These are phyloP conservation scores for Aureoboletus auriporus DNA, from an alignment of 768 basidiomycete species.

Conservation along the genomic window DNA sequence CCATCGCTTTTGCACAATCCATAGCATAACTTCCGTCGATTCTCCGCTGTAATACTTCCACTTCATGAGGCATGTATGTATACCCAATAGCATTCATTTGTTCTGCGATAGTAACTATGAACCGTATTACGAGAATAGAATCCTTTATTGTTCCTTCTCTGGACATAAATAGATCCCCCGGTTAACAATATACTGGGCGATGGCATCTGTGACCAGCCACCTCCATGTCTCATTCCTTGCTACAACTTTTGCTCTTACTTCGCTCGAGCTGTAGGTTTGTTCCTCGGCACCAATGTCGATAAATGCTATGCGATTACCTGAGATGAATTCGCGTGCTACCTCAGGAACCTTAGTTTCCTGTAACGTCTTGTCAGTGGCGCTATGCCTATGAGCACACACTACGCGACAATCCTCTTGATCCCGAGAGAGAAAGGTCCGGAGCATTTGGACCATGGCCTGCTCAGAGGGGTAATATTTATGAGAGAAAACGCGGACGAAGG, in stretches of 20 bases:
- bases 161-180: conserved; percentile 40
- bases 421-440: conserved; percentile 57
- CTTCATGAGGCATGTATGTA: conserved; percentile 3
- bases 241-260: conserved; percentile 42
- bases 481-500: conserved; percentile 74
- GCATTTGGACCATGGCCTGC: conserved; percentile 49
- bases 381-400: conserved; percentile 58
- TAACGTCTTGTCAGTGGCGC: conserved; percentile 12
- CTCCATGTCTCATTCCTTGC: conserved; percentile 38
- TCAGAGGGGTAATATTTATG: conserved; percentile 65
- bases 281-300: conserved; percentile 58
- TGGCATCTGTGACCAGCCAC: conserved; percentile 39
- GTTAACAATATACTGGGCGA: conserved; percentile 50
- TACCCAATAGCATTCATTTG: not conserved
- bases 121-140: conserved; percentile 11
- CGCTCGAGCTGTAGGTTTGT: conserved; percentile 64
- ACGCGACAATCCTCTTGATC: conserved; percentile 57
- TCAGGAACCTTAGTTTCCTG: conserved; percentile 28
- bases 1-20: conserved; percentile 86
- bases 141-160: conserved; percentile 2
- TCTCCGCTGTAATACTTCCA: not conserved
- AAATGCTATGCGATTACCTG: conserved; percentile 49
- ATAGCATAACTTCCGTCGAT: conserved; percentile 19
- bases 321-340: conserved; percentile 47
- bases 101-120: conserved; percentile 2